Evolutionary conservation across 1,284 basidiomycete species (phyloP).

Genomic region (Puccinia coronata): DNA sequence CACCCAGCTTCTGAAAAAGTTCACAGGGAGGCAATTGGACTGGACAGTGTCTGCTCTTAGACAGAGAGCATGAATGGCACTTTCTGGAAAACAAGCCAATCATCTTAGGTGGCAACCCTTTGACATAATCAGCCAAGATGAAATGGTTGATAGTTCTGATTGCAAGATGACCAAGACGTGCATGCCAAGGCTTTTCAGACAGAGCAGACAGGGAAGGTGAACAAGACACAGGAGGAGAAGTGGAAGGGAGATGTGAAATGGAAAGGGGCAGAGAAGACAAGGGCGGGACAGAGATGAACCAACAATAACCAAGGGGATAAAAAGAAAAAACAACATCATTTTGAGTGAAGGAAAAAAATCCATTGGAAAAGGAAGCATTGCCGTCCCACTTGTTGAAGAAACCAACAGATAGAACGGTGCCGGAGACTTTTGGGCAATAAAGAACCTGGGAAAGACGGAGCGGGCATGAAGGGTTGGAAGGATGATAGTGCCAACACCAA

Average conservation of each 20-base stretch:
- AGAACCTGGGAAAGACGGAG: not conserved
- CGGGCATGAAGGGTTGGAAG: not conserved
- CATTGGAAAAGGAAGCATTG: not conserved
- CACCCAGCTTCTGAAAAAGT: not conserved
- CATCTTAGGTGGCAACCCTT: not conserved
- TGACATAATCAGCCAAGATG: not conserved
- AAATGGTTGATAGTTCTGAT: not conserved
- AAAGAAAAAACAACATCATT: not conserved
- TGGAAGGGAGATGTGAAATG: not conserved
- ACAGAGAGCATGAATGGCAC: not conserved
- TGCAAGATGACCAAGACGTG: not conserved
- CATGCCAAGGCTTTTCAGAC: not conserved
- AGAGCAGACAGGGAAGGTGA: not conserved
- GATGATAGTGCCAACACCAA: not conserved
- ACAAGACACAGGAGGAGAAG: not conserved
- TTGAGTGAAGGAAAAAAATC: not conserved
- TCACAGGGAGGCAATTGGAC: not conserved
- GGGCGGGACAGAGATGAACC: not conserved
- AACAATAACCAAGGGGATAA: not conserved
- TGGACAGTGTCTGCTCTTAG: not conserved
- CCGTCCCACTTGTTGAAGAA: not conserved
- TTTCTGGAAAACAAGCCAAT: too few species aligned
- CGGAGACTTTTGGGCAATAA: not conserved
- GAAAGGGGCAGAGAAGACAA: not conserved
- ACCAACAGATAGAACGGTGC: not conserved